Conservation (phyloP, 2,329 filamentous ascomycete genomes). For the Triangularia verruculosa region DNA sequence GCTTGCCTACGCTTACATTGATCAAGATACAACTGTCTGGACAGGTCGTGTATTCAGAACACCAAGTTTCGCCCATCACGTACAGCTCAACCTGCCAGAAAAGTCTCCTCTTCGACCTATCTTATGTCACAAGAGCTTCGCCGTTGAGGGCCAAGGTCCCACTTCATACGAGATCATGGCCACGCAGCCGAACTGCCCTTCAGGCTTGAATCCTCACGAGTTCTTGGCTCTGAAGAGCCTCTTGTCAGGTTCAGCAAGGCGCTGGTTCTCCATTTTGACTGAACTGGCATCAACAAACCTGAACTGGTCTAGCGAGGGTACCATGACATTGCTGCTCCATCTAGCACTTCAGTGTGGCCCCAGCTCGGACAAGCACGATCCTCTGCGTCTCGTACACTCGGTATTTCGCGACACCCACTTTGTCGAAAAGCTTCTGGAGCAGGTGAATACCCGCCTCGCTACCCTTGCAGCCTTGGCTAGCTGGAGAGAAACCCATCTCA, state of each 20-base stretch:
- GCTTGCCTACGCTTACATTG: constrained; percentile 37
- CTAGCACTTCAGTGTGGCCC: constrained; percentile 57
- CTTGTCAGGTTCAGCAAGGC: constrained; percentile 39
- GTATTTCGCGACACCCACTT: constrained; percentile 51
- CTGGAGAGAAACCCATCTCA: constrained; percentile 57
- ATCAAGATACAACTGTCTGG: constrained; percentile 45
- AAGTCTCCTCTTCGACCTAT: constrained; percentile 35
- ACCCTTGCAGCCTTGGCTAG: constrained; percentile 49
- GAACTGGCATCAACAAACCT: constrained; percentile 47
- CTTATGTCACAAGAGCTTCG: constrained; percentile 25
- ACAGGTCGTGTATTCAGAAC: constrained; percentile 29
- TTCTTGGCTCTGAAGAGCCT: constrained; percentile 51
- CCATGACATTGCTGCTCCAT: constrained; percentile 47
- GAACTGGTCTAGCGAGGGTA: constrained; percentile 57
- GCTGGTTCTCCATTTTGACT: constrained; percentile 16
- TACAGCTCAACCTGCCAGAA: constrained; percentile 36
- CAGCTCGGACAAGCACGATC: constrained; percentile 22
- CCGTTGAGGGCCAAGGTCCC: constrained; percentile 38
- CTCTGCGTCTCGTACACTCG: constrained; percentile 46
- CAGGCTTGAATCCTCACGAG: constrained; percentile 47
- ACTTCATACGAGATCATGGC: constrained; percentile 55
- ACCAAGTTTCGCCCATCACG: constrained; percentile 46
- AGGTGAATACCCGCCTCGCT: constrained; percentile 43
- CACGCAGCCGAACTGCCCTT: constrained; percentile 47
- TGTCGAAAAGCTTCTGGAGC: constrained; percentile 44